Evolutionary conservation across 441 rosid species (phyloP), one percentile per base, ranked within the genome.

Genomic region (Flueggea neowawraea): DNA sequence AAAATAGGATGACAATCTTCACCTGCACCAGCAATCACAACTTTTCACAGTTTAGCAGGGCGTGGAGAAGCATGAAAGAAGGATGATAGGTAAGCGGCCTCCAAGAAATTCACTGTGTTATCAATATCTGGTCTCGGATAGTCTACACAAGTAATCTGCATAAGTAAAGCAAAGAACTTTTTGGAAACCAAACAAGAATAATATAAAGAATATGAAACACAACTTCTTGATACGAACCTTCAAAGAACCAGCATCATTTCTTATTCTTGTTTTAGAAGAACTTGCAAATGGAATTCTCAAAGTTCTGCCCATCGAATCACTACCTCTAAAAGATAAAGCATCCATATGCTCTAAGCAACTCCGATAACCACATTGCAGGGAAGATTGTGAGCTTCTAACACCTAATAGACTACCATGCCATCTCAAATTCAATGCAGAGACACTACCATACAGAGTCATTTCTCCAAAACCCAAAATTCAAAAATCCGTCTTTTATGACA

Each of bases 1-100:
- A 58, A 52, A 17, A 31, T 6, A 6, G 50, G 32, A 16, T 36
- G 41, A 55, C 31, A 39, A 43, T 31, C 28, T 53, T 69, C 62
- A 90, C 97, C 95, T 83, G 95, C 96, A 75, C 97, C 97, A 55
- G 96, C 97, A 73, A 94, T 80, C 43, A 94, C 85, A 70, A 90
- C 80, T 59, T 94, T 87, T 63, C 89, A 73, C 36, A 96, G 94
- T 66, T 84, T 89, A 31, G 68, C 52, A 6, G 96, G 96, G 63
- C 80, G 90, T 16, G 90, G 75, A 52, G 88, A 76, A 69, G 84
- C 62, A 43, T 80, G 84, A 66, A 94, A 90, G 52, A 84, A 71
- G 31, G 97, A 75, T 57, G 97, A 90, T 17, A 94, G 73, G 71
- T 78, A 77, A 6, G 97, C 95, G 65, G 97, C 97, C 77, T 90